Conservation (phyloP, 2,329 filamentous ascomycete species). For the Penicillium sp. region DNA sequence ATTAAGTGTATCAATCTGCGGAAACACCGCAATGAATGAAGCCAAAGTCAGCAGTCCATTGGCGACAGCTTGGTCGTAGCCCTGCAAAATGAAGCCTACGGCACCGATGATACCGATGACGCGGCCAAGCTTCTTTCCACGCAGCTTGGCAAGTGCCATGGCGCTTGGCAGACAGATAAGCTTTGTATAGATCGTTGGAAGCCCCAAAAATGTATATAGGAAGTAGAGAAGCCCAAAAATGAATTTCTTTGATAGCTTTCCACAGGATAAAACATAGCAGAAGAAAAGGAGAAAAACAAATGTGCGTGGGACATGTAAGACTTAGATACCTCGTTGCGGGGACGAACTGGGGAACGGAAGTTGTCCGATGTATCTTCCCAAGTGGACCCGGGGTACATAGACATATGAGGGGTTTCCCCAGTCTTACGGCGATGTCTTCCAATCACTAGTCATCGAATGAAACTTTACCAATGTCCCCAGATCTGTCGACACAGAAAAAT, state of each 20-base stretch:
- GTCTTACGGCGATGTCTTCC: not conserved
- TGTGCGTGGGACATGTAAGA: not conserved
- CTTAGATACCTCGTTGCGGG: not conserved
- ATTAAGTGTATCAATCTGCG: slow-evolving; percentile 17
- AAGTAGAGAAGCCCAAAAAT: not conserved
- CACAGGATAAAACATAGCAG: not conserved
- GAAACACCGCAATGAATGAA: slow-evolving; percentile 17
- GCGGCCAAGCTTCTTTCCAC: slow-evolving; percentile 13
- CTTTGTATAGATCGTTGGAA: slow-evolving; percentile 2
- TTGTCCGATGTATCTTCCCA: not conserved
- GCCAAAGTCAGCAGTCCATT: slow-evolving; percentile 18
- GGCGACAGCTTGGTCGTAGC: slow-evolving; percentile 19
- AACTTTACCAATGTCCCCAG: not conserved
- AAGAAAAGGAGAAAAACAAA: not conserved
- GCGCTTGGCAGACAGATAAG: slow-evolving; percentile 6
- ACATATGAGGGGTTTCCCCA: not conserved
- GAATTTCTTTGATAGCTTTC: not conserved
- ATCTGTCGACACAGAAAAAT: not conserved
- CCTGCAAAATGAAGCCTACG: slow-evolving; percentile 18
- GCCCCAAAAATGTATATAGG: not conserved
- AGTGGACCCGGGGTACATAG: not conserved
- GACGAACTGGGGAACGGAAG: slow-evolving; percentile 1
- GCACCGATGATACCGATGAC: slow-evolving; percentile 18
- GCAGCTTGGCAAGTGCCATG: slow-evolving; percentile 11
- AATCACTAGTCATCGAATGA: not conserved